These are phyloP conservation scores for Papiliotrema nemorosa DNA, from an alignment of 1,284 basidiomycete genomes.

Conservation along the genomic window DNA sequence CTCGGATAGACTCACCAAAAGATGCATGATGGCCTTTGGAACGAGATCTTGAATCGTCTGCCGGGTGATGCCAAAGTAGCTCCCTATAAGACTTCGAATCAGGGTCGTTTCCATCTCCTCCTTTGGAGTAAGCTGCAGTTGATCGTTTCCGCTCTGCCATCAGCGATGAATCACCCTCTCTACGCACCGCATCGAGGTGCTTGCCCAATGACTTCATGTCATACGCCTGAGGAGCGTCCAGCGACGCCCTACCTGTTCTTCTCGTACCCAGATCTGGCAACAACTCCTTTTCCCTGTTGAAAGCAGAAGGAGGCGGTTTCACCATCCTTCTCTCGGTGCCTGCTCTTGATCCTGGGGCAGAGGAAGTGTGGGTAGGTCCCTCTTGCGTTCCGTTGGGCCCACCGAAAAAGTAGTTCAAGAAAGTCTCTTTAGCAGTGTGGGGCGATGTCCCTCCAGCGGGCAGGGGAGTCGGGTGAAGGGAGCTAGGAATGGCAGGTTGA, in stretches of 20 bases:
- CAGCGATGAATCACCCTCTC: neutral
- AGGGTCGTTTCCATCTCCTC: constrained; percentile 96
- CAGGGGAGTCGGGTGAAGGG: constrained; percentile 46
- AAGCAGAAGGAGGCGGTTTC: constrained; percentile 11
- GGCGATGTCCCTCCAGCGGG: constrained; percentile 51
- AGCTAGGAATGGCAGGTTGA: constrained; percentile 15
- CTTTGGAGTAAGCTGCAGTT: constrained; percentile 61
- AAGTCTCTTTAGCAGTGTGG: constrained; percentile 70
- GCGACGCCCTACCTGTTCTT: constrained; percentile 49
- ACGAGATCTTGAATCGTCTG: constrained; percentile 96
- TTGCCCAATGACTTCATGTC: constrained; percentile 99
- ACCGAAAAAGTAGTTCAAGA: constrained; percentile 92
- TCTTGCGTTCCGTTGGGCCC: constrained; percentile 52
- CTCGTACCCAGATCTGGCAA: constrained; percentile 46
- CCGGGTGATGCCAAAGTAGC: constrained; percentile 94
- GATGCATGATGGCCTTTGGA: constrained; percentile 93
- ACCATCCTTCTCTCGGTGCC: constrained; percentile 8
- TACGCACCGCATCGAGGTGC: constrained; percentile 85
- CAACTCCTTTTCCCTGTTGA: constrained; percentile 23
- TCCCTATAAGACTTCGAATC: constrained; percentile 89
- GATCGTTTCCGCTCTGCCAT: constrained; percentile 59
- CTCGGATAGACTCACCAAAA: constrained; percentile 32
- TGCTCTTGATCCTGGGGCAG: constrained; percentile 6
- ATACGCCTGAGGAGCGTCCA: constrained; percentile 80
- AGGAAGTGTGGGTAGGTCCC: neutral